Conservation (phyloP, 257 asterid species). For the Cinchona pubescens region DNA sequence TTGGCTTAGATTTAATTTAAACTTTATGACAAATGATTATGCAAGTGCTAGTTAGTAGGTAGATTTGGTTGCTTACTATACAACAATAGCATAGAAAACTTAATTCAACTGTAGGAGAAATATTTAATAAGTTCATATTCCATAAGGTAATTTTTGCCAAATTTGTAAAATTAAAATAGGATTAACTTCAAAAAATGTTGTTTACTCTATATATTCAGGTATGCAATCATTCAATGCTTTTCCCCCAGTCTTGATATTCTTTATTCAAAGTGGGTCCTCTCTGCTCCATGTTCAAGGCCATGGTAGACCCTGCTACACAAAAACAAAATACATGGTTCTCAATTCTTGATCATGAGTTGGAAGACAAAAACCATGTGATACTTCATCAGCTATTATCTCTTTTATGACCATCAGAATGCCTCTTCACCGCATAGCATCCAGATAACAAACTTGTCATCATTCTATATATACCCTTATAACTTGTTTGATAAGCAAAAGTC, state of each 20-base stretch:
- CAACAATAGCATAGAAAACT: neutral
- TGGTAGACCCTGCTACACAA: neutral
- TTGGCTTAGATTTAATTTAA: no score
- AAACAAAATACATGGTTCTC: neutral
- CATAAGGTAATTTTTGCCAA: neutral
- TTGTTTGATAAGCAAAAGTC: neutral
- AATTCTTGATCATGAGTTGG: neutral
- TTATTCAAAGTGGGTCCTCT: neutral
- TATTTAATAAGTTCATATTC: neutral
- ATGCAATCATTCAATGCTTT: neutral
- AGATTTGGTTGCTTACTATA: neutral
- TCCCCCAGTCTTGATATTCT: neutral
- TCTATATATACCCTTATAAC: conserved; percentile 1
- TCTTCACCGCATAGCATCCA: neutral
- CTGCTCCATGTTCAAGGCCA: neutral
- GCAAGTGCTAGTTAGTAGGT: neutral
- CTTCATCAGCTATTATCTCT: conserved; percentile 4
- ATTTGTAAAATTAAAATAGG: neutral
- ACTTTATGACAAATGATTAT: no score
- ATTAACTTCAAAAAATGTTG: neutral
- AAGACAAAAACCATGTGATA: conserved; percentile 10
- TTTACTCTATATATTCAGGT: neutral
- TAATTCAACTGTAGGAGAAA: neutral
- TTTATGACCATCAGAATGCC: neutral
- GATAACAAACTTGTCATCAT: neutral